Evolutionary conservation across 108 stramenopile genomes (phyloP).

Genomic region (Seminavis robusta): DNA sequence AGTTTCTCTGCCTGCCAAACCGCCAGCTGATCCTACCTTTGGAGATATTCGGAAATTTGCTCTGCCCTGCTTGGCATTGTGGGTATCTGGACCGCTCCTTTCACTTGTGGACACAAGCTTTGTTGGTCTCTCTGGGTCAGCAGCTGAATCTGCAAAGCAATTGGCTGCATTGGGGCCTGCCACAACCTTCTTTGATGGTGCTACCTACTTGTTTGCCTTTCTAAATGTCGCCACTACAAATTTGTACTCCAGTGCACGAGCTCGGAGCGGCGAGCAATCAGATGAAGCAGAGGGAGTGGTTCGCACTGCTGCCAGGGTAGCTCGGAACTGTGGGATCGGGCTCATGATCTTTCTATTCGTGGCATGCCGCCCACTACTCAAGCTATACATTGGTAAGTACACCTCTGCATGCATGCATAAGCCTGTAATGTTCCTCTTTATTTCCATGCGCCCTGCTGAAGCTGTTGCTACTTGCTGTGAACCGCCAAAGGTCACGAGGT

Average conservation of each 20-base stretch:
- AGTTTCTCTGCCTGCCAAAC: no score
- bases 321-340: conserved; percentile 63
- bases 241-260: conserved; percentile 72
- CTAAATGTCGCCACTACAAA: conserved; percentile 89
- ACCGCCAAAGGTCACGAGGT: conserved; percentile 28
- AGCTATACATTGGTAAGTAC: conserved; percentile 74
- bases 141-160: conserved; percentile 29
- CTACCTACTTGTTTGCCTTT: conserved; percentile 83
- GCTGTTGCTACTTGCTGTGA: background rate
- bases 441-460: background rate
- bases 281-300: conserved; percentile 68
- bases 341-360: conserved; percentile 60
- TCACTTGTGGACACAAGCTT: conserved; percentile 81
- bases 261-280: conserved; percentile 31
- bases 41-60: conserved; percentile 77
- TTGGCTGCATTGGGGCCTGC: conserved; percentile 68
- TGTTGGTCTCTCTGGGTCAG: conserved; percentile 67
- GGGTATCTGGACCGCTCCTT: conserved; percentile 80
- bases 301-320: conserved; percentile 61
- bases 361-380: conserved; percentile 61
- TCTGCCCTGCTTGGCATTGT: conserved; percentile 74
- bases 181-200: conserved; percentile 85
- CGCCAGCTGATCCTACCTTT: no score
- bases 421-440: no score
- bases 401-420: background rate